Percentiles rank a stretch among this genome's conserved stretches.
Evolutionary conservation across 352 stramenopile genomes (phyloP).

Genomic region (Ophiocytium majus): DNA sequence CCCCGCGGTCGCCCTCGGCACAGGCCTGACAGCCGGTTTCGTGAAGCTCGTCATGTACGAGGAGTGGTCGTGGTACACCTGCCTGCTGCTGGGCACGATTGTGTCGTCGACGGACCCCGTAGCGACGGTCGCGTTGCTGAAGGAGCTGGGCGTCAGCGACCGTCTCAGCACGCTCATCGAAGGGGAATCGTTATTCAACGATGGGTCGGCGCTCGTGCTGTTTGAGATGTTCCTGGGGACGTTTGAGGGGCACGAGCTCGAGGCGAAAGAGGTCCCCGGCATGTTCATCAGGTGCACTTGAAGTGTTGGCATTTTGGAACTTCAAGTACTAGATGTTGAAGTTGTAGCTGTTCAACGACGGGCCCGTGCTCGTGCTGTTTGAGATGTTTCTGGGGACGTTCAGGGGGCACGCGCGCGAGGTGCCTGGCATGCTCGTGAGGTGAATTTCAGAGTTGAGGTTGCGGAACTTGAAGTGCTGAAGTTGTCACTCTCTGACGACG

Average conservation of each 20-base stretch:
- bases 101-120: conserved; percentile 64
- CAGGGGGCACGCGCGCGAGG: background rate
- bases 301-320: too few species aligned
- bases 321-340: too few species aligned
- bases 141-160: conserved; percentile 58
- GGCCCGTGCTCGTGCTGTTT: conserved; percentile 66
- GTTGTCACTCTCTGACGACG: too few species aligned
- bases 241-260: background rate
- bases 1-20: conserved; percentile 61
- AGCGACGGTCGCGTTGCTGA: conserved; percentile 63
- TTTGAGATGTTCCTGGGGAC: conserved; percentile 61
- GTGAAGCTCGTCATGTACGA: conserved; percentile 62
- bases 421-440: background rate
- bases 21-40: conserved; percentile 58
- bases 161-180: conserved; percentile 62
- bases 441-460: too few species aligned
- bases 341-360: conserved; percentile 68
- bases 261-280: background rate
- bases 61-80: conserved; percentile 59
- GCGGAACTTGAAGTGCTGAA: too few species aligned
- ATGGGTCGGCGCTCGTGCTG: conserved; percentile 66
- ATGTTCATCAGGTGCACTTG: conserved; percentile 23
- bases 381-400: conserved; percentile 56
- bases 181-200: conserved; percentile 67
- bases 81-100: conserved; percentile 63